These are phyloP conservation scores for Thalia dealbata DNA, from an alignment of 176 grass and related monocot species.

Conservation along the genomic window DNA sequence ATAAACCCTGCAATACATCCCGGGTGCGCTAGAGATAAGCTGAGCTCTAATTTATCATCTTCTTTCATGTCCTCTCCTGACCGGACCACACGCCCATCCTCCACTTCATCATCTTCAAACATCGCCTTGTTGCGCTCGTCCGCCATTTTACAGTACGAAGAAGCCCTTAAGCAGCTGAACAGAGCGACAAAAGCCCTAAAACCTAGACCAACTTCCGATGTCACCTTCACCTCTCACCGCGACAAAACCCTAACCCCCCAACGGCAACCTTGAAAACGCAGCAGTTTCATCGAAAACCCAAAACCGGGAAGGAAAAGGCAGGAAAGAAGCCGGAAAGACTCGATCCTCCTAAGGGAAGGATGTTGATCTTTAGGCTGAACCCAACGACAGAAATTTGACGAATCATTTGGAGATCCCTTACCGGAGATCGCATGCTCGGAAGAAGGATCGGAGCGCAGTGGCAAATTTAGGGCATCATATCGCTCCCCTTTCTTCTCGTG, in stretches of 20 bases:
- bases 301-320: background rate
- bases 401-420: background rate
- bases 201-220: background rate
- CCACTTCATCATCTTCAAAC: constrained; percentile 25
- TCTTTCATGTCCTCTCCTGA: constrained; percentile 30
- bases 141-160: constrained; percentile 26
- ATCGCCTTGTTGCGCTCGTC: constrained; percentile 64
- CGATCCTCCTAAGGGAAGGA: background rate
- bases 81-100: constrained; percentile 27
- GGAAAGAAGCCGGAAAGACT: background rate
- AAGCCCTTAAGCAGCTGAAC: background rate
- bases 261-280: background rate
- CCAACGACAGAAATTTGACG: background rate
- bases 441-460: background rate
- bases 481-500: background rate
- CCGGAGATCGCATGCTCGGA: background rate
- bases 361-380: background rate
- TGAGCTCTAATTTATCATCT: constrained; percentile 22
- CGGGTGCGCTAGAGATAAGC: constrained; percentile 32
- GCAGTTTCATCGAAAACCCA: background rate
- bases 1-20: constrained; percentile 29
- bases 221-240: background rate
- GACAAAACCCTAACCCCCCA: background rate
- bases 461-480: background rate
- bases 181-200: background rate